Percentiles rank a stretch among this genome's conserved stretches.
Conservation (phyloP, 192 early-diverging fungal genomes). For the Coemansia sp. region DNA sequence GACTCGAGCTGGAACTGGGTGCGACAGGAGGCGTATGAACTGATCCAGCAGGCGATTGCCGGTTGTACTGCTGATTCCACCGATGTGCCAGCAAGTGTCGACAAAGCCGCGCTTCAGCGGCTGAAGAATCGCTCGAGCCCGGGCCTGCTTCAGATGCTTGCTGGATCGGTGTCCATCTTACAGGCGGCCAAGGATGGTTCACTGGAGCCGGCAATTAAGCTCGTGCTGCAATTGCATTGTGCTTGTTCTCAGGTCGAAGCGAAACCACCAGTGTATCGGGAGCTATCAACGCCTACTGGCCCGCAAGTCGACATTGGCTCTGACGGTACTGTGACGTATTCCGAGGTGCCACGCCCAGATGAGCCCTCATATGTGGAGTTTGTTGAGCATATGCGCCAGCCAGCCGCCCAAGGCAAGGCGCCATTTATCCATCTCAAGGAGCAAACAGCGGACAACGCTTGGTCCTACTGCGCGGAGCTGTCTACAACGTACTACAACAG, state of each 20-base stretch:
- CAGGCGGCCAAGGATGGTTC: conserved; percentile 65
- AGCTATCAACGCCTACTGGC: conserved; percentile 75
- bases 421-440: conserved; percentile 25
- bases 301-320: conserved; percentile 72
- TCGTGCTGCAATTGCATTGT: conserved; percentile 74
- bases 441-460: conserved; percentile 34
- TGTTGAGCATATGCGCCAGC: conserved; percentile 73
- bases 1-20: conserved; percentile 99
- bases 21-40: conserved; percentile 39
- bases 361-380: conserved; percentile 82
- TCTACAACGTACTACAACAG: conserved; percentile 76
- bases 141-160: conserved; percentile 73
- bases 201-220: conserved; percentile 47
- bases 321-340: conserved; percentile 74
- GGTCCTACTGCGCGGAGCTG: conserved; percentile 69
- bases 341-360: conserved; percentile 73
- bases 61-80: conserved; percentile 75
- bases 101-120: conserved; percentile 34
- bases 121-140: conserved; percentile 83
- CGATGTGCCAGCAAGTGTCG: conserved; percentile 63
- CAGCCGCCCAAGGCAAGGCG: conserved; percentile 54
- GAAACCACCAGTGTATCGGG: conserved; percentile 76
- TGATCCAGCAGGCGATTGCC: conserved; percentile 82
- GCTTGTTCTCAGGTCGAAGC: conserved; percentile 66
- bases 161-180: conserved; percentile 66